These are phyloP conservation scores for Sporopachydermia quercuum DNA, from an alignment of 805 yeast genomes.

Conservation along the genomic window DNA sequence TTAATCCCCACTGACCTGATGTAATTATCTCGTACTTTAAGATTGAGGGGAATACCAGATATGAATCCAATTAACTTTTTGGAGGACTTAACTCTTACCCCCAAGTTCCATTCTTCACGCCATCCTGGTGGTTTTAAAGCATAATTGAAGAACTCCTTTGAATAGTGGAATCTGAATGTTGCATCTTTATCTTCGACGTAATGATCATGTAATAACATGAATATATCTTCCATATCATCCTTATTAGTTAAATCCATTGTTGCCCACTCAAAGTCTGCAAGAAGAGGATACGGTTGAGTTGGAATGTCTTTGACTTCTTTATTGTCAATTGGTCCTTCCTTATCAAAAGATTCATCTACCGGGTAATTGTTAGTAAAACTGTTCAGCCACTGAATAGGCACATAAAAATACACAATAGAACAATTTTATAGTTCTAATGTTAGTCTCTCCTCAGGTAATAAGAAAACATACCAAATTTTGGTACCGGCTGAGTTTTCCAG, in stretches of 20 bases:
- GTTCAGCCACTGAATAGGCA: too few species aligned
- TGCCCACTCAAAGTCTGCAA: slow-evolving; percentile 80
- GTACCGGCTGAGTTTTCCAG: slow-evolving; percentile 97
- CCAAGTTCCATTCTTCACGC: slow-evolving; percentile 78
- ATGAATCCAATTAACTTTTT: slow-evolving; percentile 82
- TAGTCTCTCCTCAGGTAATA: too few species aligned
- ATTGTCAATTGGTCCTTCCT: slow-evolving; percentile 73
- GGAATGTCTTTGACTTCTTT: slow-evolving; percentile 66
- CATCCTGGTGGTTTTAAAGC: slow-evolving; percentile 92
- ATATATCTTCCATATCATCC: slow-evolving; percentile 58
- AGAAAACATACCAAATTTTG: slow-evolving; percentile 32
- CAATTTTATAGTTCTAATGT: too few species aligned
- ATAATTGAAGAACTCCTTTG: slow-evolving; percentile 77
- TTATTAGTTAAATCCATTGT: slow-evolving; percentile 47
- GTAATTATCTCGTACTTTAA: slow-evolving; percentile 40
- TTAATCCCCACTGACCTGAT: slow-evolving; percentile 76
- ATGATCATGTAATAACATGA: slow-evolving; percentile 67
- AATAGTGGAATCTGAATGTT: slow-evolving; percentile 80
- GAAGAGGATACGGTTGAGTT: slow-evolving; percentile 51
- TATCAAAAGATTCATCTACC: slow-evolving; percentile 42
- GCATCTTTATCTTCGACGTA: slow-evolving; percentile 93
- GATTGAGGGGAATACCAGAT: slow-evolving; percentile 69
- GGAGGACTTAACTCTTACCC: slow-evolving; percentile 71
- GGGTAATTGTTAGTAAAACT: neutral
- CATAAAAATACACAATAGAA: too few species aligned